phyloP scores from a whole-genome alignment of 176 grass and related monocot species.

The Alopecurus myosuroides region DNA sequence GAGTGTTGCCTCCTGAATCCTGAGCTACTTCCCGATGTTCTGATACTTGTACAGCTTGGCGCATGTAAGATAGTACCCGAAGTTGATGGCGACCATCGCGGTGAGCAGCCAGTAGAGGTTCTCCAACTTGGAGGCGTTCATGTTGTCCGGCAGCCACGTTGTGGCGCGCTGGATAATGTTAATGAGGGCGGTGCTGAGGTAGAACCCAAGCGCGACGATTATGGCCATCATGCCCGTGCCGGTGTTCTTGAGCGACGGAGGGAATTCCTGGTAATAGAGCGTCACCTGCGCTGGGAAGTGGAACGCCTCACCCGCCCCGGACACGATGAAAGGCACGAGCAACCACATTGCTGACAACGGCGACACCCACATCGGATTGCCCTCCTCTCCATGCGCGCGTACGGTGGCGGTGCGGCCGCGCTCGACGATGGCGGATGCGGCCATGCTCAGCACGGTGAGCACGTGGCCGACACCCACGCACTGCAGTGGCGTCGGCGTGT shows the following conservation, averaged over 20 bases:
- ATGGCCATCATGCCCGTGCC: slow-evolving; percentile 56
- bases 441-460: slow-evolving; percentile 46
- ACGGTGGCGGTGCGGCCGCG: slow-evolving; percentile 30
- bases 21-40: slow-evolving; percentile 23
- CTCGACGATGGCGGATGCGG: slow-evolving; percentile 52
- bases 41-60: slow-evolving; percentile 68
- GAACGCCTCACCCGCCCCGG: slow-evolving; percentile 48
- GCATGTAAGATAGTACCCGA: slow-evolving; percentile 51
- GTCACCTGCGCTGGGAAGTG: slow-evolving; percentile 64
- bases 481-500: slow-evolving; percentile 47
- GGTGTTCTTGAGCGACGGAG: slow-evolving; percentile 58
- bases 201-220: slow-evolving; percentile 57
- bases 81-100: slow-evolving; percentile 45
- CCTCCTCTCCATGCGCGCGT: slow-evolving; percentile 19
- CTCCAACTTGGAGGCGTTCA: slow-evolving; percentile 57
- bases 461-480: slow-evolving; percentile 50
- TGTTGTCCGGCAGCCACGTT: slow-evolving; percentile 69
- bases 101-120: slow-evolving; percentile 73
- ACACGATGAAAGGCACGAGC: slow-evolving; percentile 48
- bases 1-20: neutral
- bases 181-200: slow-evolving; percentile 71
- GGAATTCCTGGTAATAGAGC: slow-evolving; percentile 79
- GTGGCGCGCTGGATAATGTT: slow-evolving; percentile 35
- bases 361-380: slow-evolving; percentile 41
- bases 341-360: slow-evolving; percentile 70